Evolutionary conservation across 2,329 filamentous ascomycete species (phyloP).

Genomic region (Rachicladosporium sp.): DNA sequence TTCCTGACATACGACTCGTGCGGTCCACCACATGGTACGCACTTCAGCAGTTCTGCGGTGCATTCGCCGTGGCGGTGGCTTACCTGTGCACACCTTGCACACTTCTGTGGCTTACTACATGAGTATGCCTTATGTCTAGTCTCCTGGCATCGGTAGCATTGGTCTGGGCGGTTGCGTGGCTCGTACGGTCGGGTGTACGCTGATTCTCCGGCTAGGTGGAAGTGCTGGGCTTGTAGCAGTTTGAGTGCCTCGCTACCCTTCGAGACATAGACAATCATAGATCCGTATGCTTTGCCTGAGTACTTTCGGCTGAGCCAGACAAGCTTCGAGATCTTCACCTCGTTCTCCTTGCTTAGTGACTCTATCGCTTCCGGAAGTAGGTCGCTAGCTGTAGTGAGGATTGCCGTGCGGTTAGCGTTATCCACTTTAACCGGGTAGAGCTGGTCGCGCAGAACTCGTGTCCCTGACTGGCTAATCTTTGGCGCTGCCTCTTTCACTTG

Average conservation of each 20-base stretch:
- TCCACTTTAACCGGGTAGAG: slow-evolving; percentile 6
- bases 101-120: not conserved
- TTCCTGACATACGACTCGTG: too few species aligned
- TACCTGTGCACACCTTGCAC: not conserved
- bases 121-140: not conserved
- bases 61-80: too few species aligned
- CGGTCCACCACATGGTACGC: too few species aligned
- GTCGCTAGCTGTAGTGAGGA: slow-evolving; percentile 1
- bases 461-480: slow-evolving; percentile 1
- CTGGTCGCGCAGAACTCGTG: slow-evolving; percentile 5
- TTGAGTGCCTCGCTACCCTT: slow-evolving; percentile 2
- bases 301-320: slow-evolving; percentile 6
- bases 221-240: slow-evolving; percentile 1
- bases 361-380: not conserved
- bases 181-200: slow-evolving; percentile 1
- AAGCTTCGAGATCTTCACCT: slow-evolving; percentile 4
- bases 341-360: slow-evolving; percentile 6
- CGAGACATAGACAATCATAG: slow-evolving; percentile 2
- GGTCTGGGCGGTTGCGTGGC: not conserved
- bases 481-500: slow-evolving; percentile 3
- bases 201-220: not conserved
- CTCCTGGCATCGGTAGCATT: not conserved
- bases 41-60: too few species aligned
- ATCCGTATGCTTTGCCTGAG: slow-evolving; percentile 4
- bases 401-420: slow-evolving; percentile 4